A percentile compares a stretch with the other conserved stretches of the same genome.
Evolutionary conservation across 345 rosid genomes (phyloP).

Genomic region (Cardamine occulta): DNA sequence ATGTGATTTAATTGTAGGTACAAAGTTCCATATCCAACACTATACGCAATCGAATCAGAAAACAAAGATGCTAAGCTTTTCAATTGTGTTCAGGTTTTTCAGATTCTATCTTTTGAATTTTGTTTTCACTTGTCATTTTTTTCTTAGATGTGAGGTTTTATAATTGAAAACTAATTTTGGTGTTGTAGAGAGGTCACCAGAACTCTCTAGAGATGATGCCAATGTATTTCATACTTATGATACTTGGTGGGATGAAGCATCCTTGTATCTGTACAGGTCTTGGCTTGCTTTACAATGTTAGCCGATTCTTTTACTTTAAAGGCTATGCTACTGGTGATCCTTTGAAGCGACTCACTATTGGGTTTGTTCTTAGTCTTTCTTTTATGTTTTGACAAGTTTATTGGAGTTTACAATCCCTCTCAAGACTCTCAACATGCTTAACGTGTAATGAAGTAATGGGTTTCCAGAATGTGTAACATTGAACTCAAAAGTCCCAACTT

Average conservation of each 20-base stretch:
- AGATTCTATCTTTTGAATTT: not conserved
- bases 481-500: too few relatives aligned
- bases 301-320: slow-evolving; percentile 79
- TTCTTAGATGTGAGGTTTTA: not conserved
- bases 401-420: too few relatives aligned
- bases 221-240: slow-evolving; percentile 66
- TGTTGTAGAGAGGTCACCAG: slow-evolving; percentile 79
- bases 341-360: slow-evolving; percentile 67
- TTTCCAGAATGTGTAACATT: too few relatives aligned
- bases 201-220: slow-evolving; percentile 93
- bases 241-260: slow-evolving; percentile 78
- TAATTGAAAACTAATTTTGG: not conserved
- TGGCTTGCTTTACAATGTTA: slow-evolving; percentile 54
- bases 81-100: slow-evolving; percentile 88
- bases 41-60: slow-evolving; percentile 78
- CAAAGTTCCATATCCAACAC: slow-evolving; percentile 76
- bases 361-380: slow-evolving; percentile 50
- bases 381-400: too few relatives aligned
- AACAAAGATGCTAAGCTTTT: slow-evolving; percentile 81
- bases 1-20: slow-evolving; percentile 45
- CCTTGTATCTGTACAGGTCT: slow-evolving; percentile 62
- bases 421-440: too few relatives aligned
- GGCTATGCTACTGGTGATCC: slow-evolving; percentile 92
- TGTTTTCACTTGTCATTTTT: not conserved
- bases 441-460: too few relatives aligned